Evolutionary conservation across 306 rosid species (phyloP), one percentile per base, ranked within the genome.

Genomic region (Cicer judaicum): DNA sequence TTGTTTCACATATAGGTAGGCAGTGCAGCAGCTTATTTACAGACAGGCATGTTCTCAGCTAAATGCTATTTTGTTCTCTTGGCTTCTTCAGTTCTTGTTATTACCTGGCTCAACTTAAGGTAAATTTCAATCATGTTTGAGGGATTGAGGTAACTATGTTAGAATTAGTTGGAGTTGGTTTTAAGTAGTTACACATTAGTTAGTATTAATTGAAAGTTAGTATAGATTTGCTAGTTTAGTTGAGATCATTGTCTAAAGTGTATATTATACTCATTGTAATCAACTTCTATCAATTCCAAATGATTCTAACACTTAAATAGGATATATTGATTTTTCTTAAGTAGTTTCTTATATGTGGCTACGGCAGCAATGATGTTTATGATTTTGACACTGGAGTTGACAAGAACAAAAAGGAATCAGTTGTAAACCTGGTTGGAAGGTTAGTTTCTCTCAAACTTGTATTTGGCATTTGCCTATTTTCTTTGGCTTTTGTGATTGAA

Each of bases 331-430:
- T 29, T 29, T 29, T 29, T 29, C 36, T 64, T 53, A 11, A 60
- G 55, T 72, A 63, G 63, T 76, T 39, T 66, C 47, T 63, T 49
- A 21, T 18, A 5, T 19, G 42, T 15, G 61, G 59, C 38, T 71
- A 41, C 36, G 63, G 65, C 91, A 93, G 97, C 88, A 93, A 93
- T 63, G 98, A 93, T 72, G 97, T 87, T 42, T 89, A 91, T 41
- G 98, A 93, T 87, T 91, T 86, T 12, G 94, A 90, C 61, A 93
- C 98, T 52, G 98, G 97, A 86, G 98, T 90, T 40, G 97, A 91
- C 75, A 85, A 85, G 85, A 78, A 89, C 87, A 93, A 93, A 78
- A 84, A 80, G 43, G 98, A 93, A 72, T 91, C 97, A 16, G 93
- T 93, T 70, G 96, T 93, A 41, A 91, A 93, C 76, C 78, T 93